These are phyloP conservation scores for Gymnopus androsaceus DNA, from an alignment of 1,284 basidiomycete genomes.

Conservation along the genomic window DNA sequence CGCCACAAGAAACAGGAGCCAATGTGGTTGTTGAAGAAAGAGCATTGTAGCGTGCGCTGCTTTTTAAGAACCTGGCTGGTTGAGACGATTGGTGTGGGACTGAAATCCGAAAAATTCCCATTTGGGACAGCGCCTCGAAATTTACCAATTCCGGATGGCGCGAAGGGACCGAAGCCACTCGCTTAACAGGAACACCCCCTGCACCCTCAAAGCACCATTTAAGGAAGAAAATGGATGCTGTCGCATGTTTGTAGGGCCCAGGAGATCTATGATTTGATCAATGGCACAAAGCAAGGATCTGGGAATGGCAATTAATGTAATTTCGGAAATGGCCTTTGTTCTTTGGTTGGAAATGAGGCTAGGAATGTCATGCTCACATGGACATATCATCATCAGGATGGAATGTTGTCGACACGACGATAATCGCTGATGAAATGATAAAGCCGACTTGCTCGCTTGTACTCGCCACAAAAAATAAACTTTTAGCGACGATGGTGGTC, in stretches of 20 bases:
- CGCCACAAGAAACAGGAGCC: not conserved
- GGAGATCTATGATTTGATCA: not conserved
- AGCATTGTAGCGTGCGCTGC: not conserved
- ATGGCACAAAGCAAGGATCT: not conserved
- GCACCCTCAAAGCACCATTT: not conserved
- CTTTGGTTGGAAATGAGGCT: not conserved
- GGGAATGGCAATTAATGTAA: not conserved
- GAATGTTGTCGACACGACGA: not conserved
- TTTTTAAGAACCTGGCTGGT: not conserved
- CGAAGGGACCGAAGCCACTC: not conserved
- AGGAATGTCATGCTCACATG: not conserved
- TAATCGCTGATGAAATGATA: not conserved
- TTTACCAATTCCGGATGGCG: not conserved
- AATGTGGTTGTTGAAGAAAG: not conserved
- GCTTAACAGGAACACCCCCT: not conserved
- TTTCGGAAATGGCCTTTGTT: slow-evolving; percentile 1
- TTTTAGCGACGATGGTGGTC: not conserved
- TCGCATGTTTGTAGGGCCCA: not conserved
- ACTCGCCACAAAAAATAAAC: not conserved
- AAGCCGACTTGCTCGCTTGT: not conserved
- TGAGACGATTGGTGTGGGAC: slow-evolving; percentile 5
- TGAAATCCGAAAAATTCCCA: not conserved
- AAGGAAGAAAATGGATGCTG: not conserved
- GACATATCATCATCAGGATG: not conserved
- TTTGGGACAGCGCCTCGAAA: not conserved